Evolutionary conservation across 139 green algal species (phyloP).

Genomic region (Haematococcus lacustris): DNA sequence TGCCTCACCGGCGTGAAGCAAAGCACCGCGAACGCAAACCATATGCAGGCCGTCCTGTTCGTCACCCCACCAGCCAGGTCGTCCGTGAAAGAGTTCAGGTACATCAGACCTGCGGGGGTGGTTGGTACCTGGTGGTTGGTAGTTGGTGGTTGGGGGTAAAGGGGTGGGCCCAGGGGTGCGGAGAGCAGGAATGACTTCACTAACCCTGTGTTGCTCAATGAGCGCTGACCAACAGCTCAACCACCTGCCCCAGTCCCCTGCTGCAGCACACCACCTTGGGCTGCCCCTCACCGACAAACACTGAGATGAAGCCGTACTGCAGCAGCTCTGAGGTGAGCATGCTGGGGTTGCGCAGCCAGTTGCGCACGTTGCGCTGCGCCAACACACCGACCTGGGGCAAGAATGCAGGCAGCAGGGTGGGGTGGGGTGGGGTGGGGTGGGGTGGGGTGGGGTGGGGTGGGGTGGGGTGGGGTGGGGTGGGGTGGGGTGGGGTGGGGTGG

Average conservation of each 20-base stretch:
- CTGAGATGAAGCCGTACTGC: constrained; percentile 22
- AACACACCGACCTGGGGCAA: constrained; percentile 12
- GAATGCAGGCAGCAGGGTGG: background rate
- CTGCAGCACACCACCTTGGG: constrained; percentile 14
- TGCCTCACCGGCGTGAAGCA: constrained; percentile 21
- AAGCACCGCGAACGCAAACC: constrained; percentile 28
- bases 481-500: no score
- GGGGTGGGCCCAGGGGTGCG: no score
- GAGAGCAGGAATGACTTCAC: no score
- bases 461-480: no score
- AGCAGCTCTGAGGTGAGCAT: constrained; percentile 23
- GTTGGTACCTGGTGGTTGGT: no score
- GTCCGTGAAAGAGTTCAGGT: constrained; percentile 12
- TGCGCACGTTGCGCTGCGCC: constrained; percentile 4
- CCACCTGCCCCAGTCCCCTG: no score
- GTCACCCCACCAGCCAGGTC: constrained; percentile 10
- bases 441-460: no score
- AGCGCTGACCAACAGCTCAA: background rate
- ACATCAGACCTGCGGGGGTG: constrained; percentile 23
- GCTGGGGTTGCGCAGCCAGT: constrained; percentile 23
- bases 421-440: no score
- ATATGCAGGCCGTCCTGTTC: constrained; percentile 22
- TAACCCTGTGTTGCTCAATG: no score
- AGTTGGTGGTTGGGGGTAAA: no score
- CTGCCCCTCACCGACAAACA: constrained; percentile 22